These are phyloP conservation scores for Cercophora samala DNA, from an alignment of 495 filamentous ascomycete genomes.

Conservation along the genomic window DNA sequence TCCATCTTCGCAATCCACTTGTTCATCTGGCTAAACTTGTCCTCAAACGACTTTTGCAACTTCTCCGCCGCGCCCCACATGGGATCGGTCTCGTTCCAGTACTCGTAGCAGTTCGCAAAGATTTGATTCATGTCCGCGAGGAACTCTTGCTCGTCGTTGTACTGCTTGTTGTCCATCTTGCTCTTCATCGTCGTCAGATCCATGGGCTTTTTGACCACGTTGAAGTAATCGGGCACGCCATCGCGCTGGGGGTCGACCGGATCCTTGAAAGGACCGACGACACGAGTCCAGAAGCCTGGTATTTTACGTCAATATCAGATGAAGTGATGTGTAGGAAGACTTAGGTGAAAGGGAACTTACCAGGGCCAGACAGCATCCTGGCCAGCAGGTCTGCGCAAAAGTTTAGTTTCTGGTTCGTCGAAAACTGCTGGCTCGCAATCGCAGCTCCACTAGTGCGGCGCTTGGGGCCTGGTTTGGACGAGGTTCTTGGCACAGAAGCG, in stretches of 20 bases:
- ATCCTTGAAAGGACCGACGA: constrained; percentile 51
- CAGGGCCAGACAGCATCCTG: constrained; percentile 54
- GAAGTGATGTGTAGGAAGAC: neutral
- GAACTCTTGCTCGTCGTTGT: constrained; percentile 43
- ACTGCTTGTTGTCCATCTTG: constrained; percentile 47
- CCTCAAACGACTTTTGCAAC: constrained; percentile 50
- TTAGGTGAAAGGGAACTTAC: constrained; percentile 29
- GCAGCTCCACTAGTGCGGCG: constrained; percentile 28
- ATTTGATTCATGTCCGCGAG: constrained; percentile 48
- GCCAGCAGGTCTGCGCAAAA: constrained; percentile 50
- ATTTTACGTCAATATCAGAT: neutral
- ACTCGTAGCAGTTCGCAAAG: constrained; percentile 48
- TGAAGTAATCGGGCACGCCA: constrained; percentile 48
- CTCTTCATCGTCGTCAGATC: constrained; percentile 48
- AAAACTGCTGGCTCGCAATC: constrained; percentile 29
- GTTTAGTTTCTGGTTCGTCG: constrained; percentile 45
- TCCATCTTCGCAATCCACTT: constrained; percentile 51
- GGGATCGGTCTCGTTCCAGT: constrained; percentile 41
- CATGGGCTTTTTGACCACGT: constrained; percentile 48
- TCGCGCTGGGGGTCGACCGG: constrained; percentile 45
- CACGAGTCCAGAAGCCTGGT: constrained; percentile 56
- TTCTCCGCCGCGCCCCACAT: constrained; percentile 47
- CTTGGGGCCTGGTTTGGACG: constrained; percentile 31
- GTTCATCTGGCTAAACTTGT: constrained; percentile 47
- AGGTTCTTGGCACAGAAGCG: constrained; percentile 17